Evolutionary conservation across 2,329 filamentous ascomycete genomes (phyloP), one percentile per base, ranked within the genome.

Genomic region (Lecanicillium sp.): DNA sequence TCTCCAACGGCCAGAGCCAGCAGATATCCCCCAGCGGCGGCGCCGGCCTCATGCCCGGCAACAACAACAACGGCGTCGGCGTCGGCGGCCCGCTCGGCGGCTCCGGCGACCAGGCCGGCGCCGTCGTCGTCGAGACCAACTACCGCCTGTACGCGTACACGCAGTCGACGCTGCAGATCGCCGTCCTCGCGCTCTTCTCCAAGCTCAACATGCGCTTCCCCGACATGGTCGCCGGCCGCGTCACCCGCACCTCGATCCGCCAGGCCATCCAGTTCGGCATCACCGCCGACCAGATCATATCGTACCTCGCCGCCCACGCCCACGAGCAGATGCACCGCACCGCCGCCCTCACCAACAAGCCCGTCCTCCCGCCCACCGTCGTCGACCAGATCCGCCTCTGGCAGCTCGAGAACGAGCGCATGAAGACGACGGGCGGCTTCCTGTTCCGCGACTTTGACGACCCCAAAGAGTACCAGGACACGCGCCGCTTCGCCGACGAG

Each of bases 91-190:
- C 66, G 20, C 58, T 66, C 1, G 61, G 60, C 15, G 59, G 65
- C 20, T 60, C 48, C 23, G 59, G 66, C 44, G 71, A 77, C 15
- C 67, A 73, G 53, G 83, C 83, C 59, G 90, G 90, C 53, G 93
- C 89, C 70, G 89, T 98, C 62, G 90, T 98, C 59, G 81, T 98
- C 56, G 93, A 98, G 71, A 98, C 93, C 8, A 98, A 98, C 69
- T 97, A 96, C 71, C 87, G 93, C 21, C 72, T 98, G 56, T 98
- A 98, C 70, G 93, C 93, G 26, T 98, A 98, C 71, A 97, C 94
- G 6, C 85, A 86, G 27, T 95, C 90, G 0, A 88, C 90, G 0
- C 80, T 98, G 1, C 91, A 96, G 66, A 98, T 97, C 55, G 89
- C 90, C 46, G 89, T 98, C 51, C 83, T 98, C 38, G 84, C 85